phyloP scores from a whole-genome alignment of 192 early-diverging fungal species.

The Coemansia sp. region DNA sequence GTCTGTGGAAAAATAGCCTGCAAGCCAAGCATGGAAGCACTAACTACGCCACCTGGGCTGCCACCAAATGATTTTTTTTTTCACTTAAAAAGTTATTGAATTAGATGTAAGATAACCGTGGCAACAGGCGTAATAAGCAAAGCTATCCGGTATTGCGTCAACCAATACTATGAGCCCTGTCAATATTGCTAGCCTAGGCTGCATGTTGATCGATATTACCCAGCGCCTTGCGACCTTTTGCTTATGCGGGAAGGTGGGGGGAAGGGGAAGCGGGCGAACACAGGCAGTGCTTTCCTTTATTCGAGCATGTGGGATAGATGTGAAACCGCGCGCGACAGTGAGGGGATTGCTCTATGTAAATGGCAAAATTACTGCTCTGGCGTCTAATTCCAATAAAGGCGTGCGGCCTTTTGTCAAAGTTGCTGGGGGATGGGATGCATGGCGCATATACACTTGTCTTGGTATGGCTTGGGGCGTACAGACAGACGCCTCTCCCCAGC shows the following conservation, averaged over 20 bases:
- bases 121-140: not conserved
- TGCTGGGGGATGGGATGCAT: not conserved
- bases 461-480: not conserved
- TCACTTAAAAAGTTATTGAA: not conserved
- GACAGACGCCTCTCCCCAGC: not conserved
- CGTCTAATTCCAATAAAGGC: not conserved
- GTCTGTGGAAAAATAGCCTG: constrained; percentile 1
- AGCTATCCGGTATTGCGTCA: not conserved
- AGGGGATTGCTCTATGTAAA: not conserved
- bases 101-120: constrained; percentile 3
- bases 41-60: constrained; percentile 7
- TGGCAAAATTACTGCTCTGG: constrained; percentile 15
- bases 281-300: not conserved
- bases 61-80: not conserved
- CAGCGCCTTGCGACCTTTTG: constrained; percentile 6
- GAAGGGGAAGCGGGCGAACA: not conserved
- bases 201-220: constrained; percentile 8
- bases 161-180: not conserved
- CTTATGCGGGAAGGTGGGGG: not conserved
- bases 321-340: constrained; percentile 17
- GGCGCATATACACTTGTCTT: not conserved
- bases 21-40: constrained; percentile 8
- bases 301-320: constrained; percentile 8
- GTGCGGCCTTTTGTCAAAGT: not conserved
- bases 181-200: constrained; percentile 1